Evolutionary conservation across 352 stramenopile species (phyloP).

Genomic region (Globisporangium uncinulatum): DNA sequence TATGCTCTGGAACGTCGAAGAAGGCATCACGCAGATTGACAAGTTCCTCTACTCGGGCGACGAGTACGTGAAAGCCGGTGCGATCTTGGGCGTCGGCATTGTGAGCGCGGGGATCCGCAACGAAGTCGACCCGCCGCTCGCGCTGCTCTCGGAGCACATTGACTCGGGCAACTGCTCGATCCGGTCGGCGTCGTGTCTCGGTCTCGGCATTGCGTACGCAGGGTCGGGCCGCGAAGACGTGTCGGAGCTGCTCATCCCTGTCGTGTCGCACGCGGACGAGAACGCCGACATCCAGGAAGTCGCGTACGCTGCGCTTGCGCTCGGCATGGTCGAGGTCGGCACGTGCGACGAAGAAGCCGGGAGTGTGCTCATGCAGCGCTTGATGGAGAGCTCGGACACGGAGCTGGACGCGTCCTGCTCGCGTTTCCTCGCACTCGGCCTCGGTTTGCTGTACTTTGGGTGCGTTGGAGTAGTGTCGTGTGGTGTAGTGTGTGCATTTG

Average conservation of each 20-base stretch:
- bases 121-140: constrained; percentile 96
- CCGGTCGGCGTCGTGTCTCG: constrained; percentile 92
- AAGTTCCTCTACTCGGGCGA: constrained; percentile 99
- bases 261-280: constrained; percentile 89
- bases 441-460: constrained; percentile 97
- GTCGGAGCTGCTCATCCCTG: constrained; percentile 93
- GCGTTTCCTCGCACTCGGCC: constrained; percentile 95
- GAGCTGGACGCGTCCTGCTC: constrained; percentile 96
- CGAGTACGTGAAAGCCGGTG: constrained; percentile 97
- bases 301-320: constrained; percentile 91
- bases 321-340: constrained; percentile 98
- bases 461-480: constrained; percentile 31
- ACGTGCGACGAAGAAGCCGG: constrained; percentile 97
- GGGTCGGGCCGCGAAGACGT: constrained; percentile 96
- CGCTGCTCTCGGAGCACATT: constrained; percentile 96
- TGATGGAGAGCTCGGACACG: constrained; percentile 98
- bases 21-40: constrained; percentile 98
- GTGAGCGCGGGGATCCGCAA: constrained; percentile 92
- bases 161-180: constrained; percentile 93
- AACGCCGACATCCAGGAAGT: constrained; percentile 92
- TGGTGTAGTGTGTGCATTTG: neutral
- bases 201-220: constrained; percentile 98
- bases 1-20: constrained; percentile 99
- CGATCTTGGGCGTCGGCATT: constrained; percentile 96
- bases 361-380: constrained; percentile 93